These are phyloP conservation scores for Cladosporium sp. DNA, from an alignment of 2,329 filamentous ascomycete species.

Conservation along the genomic window DNA sequence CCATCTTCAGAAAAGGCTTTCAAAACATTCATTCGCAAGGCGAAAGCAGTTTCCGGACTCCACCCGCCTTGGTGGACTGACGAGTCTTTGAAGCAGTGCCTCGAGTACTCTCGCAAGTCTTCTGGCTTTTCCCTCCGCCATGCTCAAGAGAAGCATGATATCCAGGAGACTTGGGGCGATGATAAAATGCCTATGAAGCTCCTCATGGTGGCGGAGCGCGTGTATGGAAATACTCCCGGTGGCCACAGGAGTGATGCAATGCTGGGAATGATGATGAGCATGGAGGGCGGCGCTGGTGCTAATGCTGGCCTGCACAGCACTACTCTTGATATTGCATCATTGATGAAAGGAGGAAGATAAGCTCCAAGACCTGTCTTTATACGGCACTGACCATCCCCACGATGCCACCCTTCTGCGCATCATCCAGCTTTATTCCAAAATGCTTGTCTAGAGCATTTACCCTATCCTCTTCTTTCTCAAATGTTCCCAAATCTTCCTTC, in stretches of 20 bases:
- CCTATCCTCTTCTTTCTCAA: constrained; percentile 46
- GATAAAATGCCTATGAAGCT: constrained; percentile 11
- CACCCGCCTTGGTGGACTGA: constrained; percentile 28
- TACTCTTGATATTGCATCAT: background rate
- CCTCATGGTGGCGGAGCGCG: constrained; percentile 2
- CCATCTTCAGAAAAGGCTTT: constrained; percentile 23
- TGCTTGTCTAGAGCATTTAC: constrained; percentile 46
- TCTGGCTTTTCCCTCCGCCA: constrained; percentile 5
- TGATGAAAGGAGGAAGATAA: background rate
- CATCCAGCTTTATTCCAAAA: constrained; percentile 47
- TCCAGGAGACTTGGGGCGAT: constrained; percentile 24
- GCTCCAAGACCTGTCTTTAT: no score
- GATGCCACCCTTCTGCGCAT: constrained; percentile 44
- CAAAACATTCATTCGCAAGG: constrained; percentile 22
- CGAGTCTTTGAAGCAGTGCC: constrained; percentile 22
- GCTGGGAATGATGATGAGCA: background rate
- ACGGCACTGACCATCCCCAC: constrained; percentile 26
- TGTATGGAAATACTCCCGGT: background rate
- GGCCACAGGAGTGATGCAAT: background rate
- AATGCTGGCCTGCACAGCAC: background rate
- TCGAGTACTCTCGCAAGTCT: constrained; percentile 18
- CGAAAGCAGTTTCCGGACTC: constrained; percentile 20
- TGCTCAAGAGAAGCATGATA: constrained; percentile 24
- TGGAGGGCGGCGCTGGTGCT: background rate
- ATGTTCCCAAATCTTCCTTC: constrained; percentile 44